Base-by-base conservation (phyloP, 2,329 filamentous ascomycete genomes). In the Aspergillus clavatus region DNA sequence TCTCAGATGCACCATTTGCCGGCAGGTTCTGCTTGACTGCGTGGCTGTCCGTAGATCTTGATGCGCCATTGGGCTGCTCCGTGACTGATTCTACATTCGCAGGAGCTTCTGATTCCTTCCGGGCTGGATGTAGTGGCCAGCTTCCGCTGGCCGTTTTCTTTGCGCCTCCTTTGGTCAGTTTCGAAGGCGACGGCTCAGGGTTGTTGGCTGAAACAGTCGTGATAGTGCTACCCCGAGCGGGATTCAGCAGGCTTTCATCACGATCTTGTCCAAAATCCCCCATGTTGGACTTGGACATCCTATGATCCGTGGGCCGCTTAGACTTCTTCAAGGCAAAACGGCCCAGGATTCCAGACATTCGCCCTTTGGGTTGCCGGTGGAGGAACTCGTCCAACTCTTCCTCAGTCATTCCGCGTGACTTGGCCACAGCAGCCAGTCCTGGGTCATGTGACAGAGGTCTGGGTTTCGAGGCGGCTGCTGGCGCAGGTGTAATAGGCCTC, bases 371-470 rank as follows among this genome's bases (percentile, higher is more conserved):
- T 18, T 61, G 57, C 29, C 59, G 55, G 43, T 60, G 60, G 16
- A 68, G 53, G 36, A 66, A 65, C 40, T 65, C 65, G 26, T 65
- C 66, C 29, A 60, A 53, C 35, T 67, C 60, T 23, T 56, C 53
- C 22, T 62, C 58, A 38, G 72, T 68, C 45, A 69, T 84, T 43
- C 85, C 81, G 28, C 82, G 79, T n/a, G 89, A 65, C 37, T 58
- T 58, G 66, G 63, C 63, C 16, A 66, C 61, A 18, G 61, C 62
- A 14, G 61, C 62, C 39, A 66, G 45, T 23, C 55, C 59, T 40
- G 61, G 68, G 22, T 68, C 23, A 45, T 43, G 24, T 49, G 54
- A 31, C 11, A 58, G 44, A 31, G 53, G 55, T n/a, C 51, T 52
- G 33, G 50, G 39, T 31, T 52, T 50, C 46, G 55, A 33, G 50